Percentiles rank a stretch among this genome's conserved stretches.
phyloP scores from a whole-genome alignment of 2,329 filamentous ascomycete genomes.

The Pestalotiopsis fici region DNA sequence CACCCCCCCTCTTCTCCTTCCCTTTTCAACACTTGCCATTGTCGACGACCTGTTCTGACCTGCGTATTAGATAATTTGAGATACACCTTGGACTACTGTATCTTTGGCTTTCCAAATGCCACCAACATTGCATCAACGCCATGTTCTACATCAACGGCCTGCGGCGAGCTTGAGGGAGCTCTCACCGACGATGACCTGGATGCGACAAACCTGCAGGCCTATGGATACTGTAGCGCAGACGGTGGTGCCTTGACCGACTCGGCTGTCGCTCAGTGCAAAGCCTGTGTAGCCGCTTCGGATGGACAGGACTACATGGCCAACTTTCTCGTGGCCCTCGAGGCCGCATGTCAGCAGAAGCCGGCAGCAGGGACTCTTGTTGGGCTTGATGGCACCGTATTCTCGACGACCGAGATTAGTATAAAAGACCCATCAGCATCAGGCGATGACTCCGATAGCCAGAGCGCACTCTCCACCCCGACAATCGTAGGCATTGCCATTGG shows the following conservation, averaged over 20 bases:
- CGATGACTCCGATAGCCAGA: slow-evolving; percentile 10
- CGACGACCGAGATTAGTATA: slow-evolving; percentile 32
- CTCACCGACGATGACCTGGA: slow-evolving; percentile 41
- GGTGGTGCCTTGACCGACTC: slow-evolving; percentile 34
- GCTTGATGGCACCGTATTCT: slow-evolving; percentile 48
- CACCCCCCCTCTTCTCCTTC: no score
- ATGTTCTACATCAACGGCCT: slow-evolving; percentile 52
- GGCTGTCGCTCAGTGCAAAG: slow-evolving; percentile 40
- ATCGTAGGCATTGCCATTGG: slow-evolving; percentile 47
- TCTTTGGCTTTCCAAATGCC: slow-evolving; percentile 53
- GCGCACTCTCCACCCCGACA: slow-evolving; percentile 34
- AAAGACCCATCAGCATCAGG: slow-evolving; percentile 30
- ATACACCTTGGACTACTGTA: slow-evolving; percentile 52
- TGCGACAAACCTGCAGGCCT: slow-evolving; percentile 34
- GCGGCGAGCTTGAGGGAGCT: slow-evolving; percentile 42
- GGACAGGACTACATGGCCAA: slow-evolving; percentile 48
- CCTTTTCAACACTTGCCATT: not conserved
- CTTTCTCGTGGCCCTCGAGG: slow-evolving; percentile 51
- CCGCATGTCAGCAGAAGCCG: slow-evolving; percentile 51
- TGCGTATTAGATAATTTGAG: slow-evolving; percentile 50
- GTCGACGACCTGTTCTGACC: slow-evolving; percentile 3
- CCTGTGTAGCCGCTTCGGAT: slow-evolving; percentile 45
- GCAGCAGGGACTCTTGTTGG: slow-evolving; percentile 33
- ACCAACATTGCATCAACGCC: slow-evolving; percentile 44
- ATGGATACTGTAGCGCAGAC: slow-evolving; percentile 47